Percentiles rank a stretch among this genome's conserved stretches.
Evolutionary conservation across 1,284 basidiomycete genomes (phyloP).

Genomic region (Naganishia liquefaciens): DNA sequence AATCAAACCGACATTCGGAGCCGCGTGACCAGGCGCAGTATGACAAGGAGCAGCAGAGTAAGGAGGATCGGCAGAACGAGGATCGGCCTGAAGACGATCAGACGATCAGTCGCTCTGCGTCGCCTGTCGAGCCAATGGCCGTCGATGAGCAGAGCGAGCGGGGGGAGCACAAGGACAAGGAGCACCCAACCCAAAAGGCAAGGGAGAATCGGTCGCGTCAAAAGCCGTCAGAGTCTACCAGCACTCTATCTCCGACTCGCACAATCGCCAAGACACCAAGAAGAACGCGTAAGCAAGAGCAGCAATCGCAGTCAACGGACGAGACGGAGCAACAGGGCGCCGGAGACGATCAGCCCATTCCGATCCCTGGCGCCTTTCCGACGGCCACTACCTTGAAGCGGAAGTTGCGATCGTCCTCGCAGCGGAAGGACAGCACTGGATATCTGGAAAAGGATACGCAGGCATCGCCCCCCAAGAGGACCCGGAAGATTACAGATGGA

Average conservation of each 20-base stretch:
- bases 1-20: neutral
- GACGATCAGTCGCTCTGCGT: neutral
- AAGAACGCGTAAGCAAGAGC: constrained; percentile 15
- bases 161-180: too few species aligned
- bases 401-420: constrained; percentile 14
- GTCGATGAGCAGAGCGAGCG: neutral
- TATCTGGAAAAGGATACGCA: neutral
- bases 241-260: constrained; percentile 1
- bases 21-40: neutral
- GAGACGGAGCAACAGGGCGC: neutral
- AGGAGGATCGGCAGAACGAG: neutral
- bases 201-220: constrained; percentile 1
- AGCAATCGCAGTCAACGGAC: neutral
- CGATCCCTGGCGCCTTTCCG: constrained; percentile 18
- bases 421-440: neutral
- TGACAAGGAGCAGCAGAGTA: neutral
- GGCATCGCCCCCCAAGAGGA: constrained; percentile 16
- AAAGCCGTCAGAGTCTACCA: neutral
- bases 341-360: neutral
- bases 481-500: neutral
- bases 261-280: constrained; percentile 9
- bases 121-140: neutral
- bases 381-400: constrained; percentile 4
- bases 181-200: constrained; percentile 6
- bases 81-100: neutral